Conservation (phyloP, 192 early-diverging fungal species). For the Backusella westeae region DNA sequence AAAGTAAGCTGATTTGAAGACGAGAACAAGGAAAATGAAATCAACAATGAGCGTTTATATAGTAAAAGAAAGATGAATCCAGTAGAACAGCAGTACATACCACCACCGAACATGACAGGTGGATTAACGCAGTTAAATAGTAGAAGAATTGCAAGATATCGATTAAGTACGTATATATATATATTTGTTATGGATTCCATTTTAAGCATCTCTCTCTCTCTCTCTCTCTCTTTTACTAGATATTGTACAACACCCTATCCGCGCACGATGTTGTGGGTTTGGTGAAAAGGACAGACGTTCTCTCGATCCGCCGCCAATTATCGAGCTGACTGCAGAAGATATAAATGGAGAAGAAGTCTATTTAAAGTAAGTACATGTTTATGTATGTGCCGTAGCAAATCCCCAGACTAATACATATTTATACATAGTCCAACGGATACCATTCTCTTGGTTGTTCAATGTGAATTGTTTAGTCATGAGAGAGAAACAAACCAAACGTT, state of each 20-base stretch:
- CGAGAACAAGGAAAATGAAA: not conserved
- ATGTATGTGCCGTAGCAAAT: not conserved
- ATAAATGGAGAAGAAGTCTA: constrained; percentile 40
- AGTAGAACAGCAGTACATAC: not conserved
- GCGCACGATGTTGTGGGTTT: constrained; percentile 73
- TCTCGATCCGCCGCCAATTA: constrained; percentile 70
- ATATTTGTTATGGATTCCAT: too few species aligned
- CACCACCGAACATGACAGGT: not conserved
- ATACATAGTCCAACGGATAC: constrained; percentile 33
- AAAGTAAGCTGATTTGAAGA: not conserved
- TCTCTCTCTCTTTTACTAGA: not conserved
- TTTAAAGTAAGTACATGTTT: constrained; percentile 27
- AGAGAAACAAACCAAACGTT: constrained; percentile 48
- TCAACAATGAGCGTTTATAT: not conserved
- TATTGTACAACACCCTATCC: constrained; percentile 62
- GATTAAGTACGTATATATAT: not conserved
- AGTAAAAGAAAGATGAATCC: not conserved
- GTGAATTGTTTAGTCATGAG: constrained; percentile 53
- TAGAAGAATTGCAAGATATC: not conserved
- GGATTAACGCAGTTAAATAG: not conserved
- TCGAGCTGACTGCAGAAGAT: constrained; percentile 62
- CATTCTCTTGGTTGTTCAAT: constrained; percentile 54
- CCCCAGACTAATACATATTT: not conserved
- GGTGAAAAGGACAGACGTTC: constrained; percentile 77
- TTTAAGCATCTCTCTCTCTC: constrained; percentile 18